A percentile compares a stretch with the other conserved stretches of the same genome.
Evolutionary conservation across 2,329 filamentous ascomycete genomes (phyloP).

Genomic region (Fusarium humuli): DNA sequence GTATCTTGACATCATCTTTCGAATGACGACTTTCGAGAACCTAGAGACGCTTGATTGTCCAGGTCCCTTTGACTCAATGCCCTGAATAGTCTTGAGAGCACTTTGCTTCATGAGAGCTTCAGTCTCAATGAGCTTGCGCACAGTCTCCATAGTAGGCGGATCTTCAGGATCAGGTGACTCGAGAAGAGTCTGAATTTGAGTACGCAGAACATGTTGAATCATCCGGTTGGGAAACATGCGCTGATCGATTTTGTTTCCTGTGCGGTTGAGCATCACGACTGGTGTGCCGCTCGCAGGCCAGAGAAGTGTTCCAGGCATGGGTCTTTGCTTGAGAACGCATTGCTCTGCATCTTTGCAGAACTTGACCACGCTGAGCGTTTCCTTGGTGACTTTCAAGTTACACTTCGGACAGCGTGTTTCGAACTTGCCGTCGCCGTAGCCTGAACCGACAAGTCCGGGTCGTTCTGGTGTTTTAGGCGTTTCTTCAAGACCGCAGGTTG

Average conservation of each 20-base stretch:
- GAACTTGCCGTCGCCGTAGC: constrained; percentile 72
- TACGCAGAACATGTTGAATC: constrained; percentile 60
- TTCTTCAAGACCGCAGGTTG: constrained; percentile 52
- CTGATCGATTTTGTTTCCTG: constrained; percentile 12
- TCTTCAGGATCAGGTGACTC: constrained; percentile 34
- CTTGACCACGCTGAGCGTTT: constrained; percentile 66
- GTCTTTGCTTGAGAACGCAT: constrained; percentile 56
- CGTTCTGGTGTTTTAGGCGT: constrained; percentile 18
- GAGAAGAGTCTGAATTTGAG: constrained; percentile 56
- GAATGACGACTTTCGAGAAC: constrained; percentile 59
- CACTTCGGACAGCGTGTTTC: constrained; percentile 64
- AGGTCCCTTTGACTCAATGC: constrained; percentile 5
- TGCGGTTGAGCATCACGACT: background rate
- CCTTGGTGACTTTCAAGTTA: constrained; percentile 61
- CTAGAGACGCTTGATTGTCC: background rate
- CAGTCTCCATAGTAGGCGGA: constrained; percentile 60
- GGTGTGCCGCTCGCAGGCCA: constrained; percentile 64
- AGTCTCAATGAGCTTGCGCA: constrained; percentile 63
- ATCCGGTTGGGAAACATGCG: constrained; percentile 69
- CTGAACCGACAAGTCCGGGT: constrained; percentile 59
- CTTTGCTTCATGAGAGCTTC: constrained; percentile 53
- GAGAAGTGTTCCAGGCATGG: constrained; percentile 77
- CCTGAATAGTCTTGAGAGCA: constrained; percentile 30
- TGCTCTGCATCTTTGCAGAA: constrained; percentile 66
- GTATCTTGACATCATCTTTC: constrained; percentile 77